Base-by-base conservation (phyloP, 2,329 filamentous ascomycete genomes). In the Teratosphaeria nubilosa region DNA sequence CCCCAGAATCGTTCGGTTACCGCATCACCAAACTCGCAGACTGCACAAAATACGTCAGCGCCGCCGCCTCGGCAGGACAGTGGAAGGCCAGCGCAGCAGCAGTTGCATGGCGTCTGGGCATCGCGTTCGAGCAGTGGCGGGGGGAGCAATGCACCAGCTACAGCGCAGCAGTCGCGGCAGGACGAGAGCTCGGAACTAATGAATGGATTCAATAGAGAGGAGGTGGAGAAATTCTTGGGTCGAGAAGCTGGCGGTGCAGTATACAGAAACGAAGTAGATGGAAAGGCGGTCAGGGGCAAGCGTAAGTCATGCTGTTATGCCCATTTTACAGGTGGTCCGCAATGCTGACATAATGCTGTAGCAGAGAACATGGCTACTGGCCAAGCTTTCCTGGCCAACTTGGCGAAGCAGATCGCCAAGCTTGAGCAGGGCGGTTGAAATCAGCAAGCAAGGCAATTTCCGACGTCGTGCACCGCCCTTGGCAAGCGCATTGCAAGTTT, bases 381-480 rank as follows among this genome's bases (percentile, higher is more conserved):
- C 31, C 74, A 76, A 62, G 70, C 74, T 60, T 78, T 78, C 68
- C 75, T 76, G 65, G 70, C 69, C 22, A 72, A 76, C 58, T 70
- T 78, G 53, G 74, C 74, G 63, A 77, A 77, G 72, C 75, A 77
- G 66, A 66, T 77, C 25, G 69, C 67, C 10, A 68, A 63, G 32
- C 64, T 76, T 54, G 73, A 77, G 60, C 62, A 60, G 24, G 65
- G 66, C 25, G 66, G 65, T 7, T 68, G 63, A 66, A 20, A 10
- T 6, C 16, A 22, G 20, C 41, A 48, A 22, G n/a, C 41, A n/a
- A 48, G n/a, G 41, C 16, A 22, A 20, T 20, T 37, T 16, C 7
- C 20, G 9, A 20, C n/a, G 41, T n/a, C 16, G n/a, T 22, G 41
- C 20, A 22, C 16, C n/a, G 3, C 16, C 9, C n/a, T 10, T 48